Percentiles rank a stretch among this genome's conserved stretches.
Evolutionary conservation across 169 alveolate genomes (phyloP).

Genomic region (Cyclospora cayetanensis): DNA sequence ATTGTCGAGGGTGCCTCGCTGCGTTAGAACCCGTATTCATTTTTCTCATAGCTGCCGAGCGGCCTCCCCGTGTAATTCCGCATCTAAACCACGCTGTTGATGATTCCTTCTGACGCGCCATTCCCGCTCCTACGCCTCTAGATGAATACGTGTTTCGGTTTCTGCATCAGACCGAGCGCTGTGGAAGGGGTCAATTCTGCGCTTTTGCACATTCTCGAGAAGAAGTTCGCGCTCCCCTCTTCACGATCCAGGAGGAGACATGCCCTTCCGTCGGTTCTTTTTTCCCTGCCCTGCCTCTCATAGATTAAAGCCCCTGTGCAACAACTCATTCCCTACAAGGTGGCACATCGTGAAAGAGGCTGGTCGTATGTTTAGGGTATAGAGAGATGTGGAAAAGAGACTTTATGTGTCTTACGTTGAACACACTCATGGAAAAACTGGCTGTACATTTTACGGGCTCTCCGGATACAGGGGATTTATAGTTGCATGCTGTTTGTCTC

Average conservation of each 20-base stretch:
- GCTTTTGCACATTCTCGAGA: slow-evolving; percentile 77
- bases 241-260: slow-evolving; percentile 52
- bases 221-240: slow-evolving; percentile 63
- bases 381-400: not conserved
- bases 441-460: not conserved
- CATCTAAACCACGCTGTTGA: not conserved
- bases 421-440: not conserved
- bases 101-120: not conserved
- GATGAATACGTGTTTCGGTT: no score
- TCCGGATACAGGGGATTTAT: not conserved
- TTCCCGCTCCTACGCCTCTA: no score
- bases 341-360: not conserved
- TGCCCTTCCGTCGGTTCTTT: slow-evolving; percentile 31
- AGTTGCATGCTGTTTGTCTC: not conserved
- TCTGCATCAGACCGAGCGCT: not conserved
- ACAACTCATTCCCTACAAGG: not conserved
- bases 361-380: not conserved
- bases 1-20: no score
- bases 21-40: no score
- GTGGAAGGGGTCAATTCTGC: slow-evolving; percentile 72
- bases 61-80: not conserved
- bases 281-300: no score
- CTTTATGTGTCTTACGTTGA: not conserved
- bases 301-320: not conserved
- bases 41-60: not conserved